Evolutionary conservation across 495 filamentous ascomycete genomes (phyloP).

Genomic region (Talaromyces adpressus): DNA sequence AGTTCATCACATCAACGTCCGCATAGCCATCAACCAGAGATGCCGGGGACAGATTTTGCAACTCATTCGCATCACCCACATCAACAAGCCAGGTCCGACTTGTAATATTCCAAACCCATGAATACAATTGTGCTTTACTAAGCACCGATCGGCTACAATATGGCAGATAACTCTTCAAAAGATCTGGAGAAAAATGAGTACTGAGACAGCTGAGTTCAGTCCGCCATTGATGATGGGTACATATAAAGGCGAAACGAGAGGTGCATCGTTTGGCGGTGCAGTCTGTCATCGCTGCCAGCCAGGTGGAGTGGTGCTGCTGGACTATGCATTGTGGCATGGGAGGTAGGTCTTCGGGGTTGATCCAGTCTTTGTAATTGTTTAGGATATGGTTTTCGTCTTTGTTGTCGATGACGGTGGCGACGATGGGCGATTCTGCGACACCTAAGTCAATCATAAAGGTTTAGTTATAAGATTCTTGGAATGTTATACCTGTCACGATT

Average conservation of each 20-base stretch:
- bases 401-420: neutral
- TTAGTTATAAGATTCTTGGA: too few relatives aligned
- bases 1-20: neutral
- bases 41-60: neutral
- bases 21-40: neutral
- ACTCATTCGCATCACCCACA: neutral
- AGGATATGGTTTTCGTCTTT: neutral
- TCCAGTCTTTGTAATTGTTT: neutral
- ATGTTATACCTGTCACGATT: neutral
- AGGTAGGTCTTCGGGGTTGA: neutral
- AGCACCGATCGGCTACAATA: neutral
- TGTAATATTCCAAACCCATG: neutral
- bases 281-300: neutral
- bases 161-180: neutral
- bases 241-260: neutral
- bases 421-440: neutral
- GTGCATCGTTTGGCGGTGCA: neutral
- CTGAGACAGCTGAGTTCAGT: neutral
- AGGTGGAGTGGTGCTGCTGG: neutral
- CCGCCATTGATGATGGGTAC: neutral
- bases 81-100: neutral
- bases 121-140: neutral
- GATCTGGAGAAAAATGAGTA: neutral
- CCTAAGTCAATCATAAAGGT: too few relatives aligned
- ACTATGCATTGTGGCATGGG: neutral